Conservation (phyloP, 768 basidiomycete genomes). For the Astraeus odoratus region DNA sequence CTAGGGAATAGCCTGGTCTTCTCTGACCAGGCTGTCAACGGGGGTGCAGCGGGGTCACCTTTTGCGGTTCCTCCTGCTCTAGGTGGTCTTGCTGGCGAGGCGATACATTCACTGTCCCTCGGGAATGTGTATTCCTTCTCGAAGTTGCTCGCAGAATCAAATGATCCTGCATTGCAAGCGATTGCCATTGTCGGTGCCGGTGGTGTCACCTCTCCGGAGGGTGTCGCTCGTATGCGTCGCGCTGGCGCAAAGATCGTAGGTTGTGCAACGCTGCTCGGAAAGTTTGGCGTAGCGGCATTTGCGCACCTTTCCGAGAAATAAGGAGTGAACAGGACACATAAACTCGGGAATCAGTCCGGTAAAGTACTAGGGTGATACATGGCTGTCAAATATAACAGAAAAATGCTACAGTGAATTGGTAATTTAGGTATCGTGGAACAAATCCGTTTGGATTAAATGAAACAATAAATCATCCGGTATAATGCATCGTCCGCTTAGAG, state of each 20-base stretch:
- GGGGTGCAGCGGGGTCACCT: conserved; percentile 8
- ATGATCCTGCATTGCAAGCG: conserved; percentile 34
- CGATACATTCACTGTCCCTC: conserved; percentile 67
- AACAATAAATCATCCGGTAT: conserved; percentile 21
- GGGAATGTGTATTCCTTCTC: conserved; percentile 70
- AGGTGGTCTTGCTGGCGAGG: conserved; percentile 74
- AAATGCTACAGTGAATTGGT: conserved; percentile 17
- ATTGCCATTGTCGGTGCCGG: conserved; percentile 76
- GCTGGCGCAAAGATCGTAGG: conserved; percentile 73
- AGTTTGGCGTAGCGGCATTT: conserved; percentile 48
- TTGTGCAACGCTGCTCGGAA: conserved; percentile 50
- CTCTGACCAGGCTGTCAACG: conserved; percentile 39
- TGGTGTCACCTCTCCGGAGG: conserved; percentile 60
- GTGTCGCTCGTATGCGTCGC: conserved; percentile 58
- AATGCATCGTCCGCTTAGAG: conserved; percentile 7
- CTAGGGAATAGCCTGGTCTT: conserved; percentile 66
- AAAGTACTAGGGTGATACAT: conserved; percentile 11
- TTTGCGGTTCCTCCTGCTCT: conserved; percentile 60
- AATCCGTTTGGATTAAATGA: conserved; percentile 13
- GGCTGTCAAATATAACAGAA: not conserved
- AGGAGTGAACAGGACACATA: not conserved
- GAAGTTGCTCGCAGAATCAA: conserved; percentile 38
- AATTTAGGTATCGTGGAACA: conserved; percentile 7
- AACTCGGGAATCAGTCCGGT: too few relatives aligned
- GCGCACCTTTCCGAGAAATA: conserved; percentile 28